Base-by-base conservation (phyloP, 305 asterid genomes). In the Fraxinus albicans region DNA sequence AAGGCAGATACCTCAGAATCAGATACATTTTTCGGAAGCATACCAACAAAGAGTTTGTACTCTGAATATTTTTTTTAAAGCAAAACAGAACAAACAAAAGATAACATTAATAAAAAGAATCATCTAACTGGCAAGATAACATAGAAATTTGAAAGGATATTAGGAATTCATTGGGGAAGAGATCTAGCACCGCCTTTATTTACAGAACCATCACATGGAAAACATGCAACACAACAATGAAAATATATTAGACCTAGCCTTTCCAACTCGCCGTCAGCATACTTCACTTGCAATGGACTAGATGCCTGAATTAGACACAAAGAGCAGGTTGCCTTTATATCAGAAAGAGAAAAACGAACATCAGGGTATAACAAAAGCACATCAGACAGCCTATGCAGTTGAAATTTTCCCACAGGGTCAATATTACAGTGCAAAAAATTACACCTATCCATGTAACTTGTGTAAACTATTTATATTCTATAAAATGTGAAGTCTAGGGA, bases 201-300 rank as follows among this genome's bases (percentile, higher is more conserved):
- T 53, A 76, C 75, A 79, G 50, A 36, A 78, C 60, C 79, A 40
- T 81, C 83, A 79, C 31, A 74, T 79, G 40, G 53, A 73, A 76
- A 77, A 67, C 81, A 88, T 27, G 63, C 76, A 77, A 79, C 40
- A 76, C 27, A 80, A 82, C 73, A 78, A 76, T 38, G 80, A 78
- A 80, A 79, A 73, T 60, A 76, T 87, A 86, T 78, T 83, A 86
- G 86, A 96, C 99, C 99, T 91, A 96, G 97, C 85, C 98, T 92
- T 89, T 96, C 99, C 97, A 95, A 88, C 88, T 96, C 98, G 86
- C 99, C 99, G 87, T 96, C 98, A 47, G 98, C 99, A 83, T 96
- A 96, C 94, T 91, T 94, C 91, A 96, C 97, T 94, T 96, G 98
- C 92, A 96, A 86, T 25, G 97, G 99, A 85, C 94, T 90, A 79